Conservation (phyloP, 495 filamentous ascomycete species). For the Bombardia bombarda region DNA sequence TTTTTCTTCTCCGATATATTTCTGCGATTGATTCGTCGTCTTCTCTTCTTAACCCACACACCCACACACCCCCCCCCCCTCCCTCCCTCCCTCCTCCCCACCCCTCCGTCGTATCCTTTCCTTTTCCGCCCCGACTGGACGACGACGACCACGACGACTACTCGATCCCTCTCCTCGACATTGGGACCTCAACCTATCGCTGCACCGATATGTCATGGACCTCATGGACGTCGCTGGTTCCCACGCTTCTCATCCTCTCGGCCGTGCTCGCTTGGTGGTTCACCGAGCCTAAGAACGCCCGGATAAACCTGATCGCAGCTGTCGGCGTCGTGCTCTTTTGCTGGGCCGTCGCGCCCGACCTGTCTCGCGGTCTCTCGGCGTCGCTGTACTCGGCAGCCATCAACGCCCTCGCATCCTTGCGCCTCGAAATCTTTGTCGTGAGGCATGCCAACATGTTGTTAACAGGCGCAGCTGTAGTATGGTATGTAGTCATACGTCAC, state of each 20-base stretch:
- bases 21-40: neutral
- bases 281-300: slow-evolving; percentile 38
- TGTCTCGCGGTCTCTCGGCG: slow-evolving; percentile 29
- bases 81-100: neutral
- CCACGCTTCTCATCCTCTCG: slow-evolving; percentile 41
- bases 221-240: slow-evolving; percentile 40
- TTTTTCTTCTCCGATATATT: too few relatives aligned
- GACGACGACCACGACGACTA: neutral
- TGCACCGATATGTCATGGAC: slow-evolving; percentile 43
- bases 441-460: slow-evolving; percentile 39
- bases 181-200: slow-evolving; percentile 1
- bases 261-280: slow-evolving; percentile 43
- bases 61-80: neutral
- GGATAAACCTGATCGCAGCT: slow-evolving; percentile 36
- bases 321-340: slow-evolving; percentile 39
- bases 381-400: slow-evolving; percentile 28
- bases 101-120: too few relatives aligned
- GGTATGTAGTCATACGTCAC: slow-evolving; percentile 33
- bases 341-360: slow-evolving; percentile 36
- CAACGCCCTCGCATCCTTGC: slow-evolving; percentile 23
- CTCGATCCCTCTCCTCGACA: slow-evolving; percentile 5
- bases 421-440: slow-evolving; percentile 29
- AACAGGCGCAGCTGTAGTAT: slow-evolving; percentile 35
- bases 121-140: too few relatives aligned
- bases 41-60: neutral